Percentiles rank a stretch among this genome's conserved stretches.
Conservation (phyloP, 2,329 filamentous ascomycete genomes). For the Botrytis porri region DNA sequence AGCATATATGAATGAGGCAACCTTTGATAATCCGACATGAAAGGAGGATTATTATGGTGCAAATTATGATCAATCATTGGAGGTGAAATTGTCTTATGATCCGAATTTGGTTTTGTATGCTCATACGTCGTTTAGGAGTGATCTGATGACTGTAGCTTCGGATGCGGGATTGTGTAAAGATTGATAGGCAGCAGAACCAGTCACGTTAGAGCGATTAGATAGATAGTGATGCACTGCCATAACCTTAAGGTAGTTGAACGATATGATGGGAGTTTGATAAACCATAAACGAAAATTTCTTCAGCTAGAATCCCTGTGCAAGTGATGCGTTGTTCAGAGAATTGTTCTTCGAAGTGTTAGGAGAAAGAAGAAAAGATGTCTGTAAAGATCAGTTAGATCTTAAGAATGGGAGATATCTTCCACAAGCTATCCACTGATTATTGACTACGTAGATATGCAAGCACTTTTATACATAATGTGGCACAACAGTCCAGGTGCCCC, state of each 20-base stretch:
- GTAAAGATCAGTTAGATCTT: neutral
- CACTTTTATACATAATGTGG: neutral
- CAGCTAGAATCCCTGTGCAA: accelerated
- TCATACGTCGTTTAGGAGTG: neutral
- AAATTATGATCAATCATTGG: neutral
- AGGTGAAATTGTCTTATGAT: neutral
- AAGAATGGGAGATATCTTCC: neutral
- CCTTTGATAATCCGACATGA: neutral
- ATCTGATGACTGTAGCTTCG: neutral
- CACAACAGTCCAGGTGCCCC: neutral
- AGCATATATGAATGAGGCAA: neutral
- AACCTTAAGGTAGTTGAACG: neutral
- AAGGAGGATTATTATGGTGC: neutral
- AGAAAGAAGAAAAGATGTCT: neutral
- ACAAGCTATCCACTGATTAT: neutral
- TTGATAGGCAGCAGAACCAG: too few relatives aligned
- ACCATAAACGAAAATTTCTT: neutral
- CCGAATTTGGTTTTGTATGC: neutral
- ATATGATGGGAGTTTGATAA: neutral
- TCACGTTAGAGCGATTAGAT: too few relatives aligned
- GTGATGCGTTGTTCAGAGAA: neutral
- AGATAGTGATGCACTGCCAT: too few relatives aligned
- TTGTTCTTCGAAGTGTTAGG: neutral
- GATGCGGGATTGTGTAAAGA: neutral
- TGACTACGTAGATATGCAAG: neutral